Conservation (phyloP, 139 green algal genomes). For the Chlamydomonas asymmetrica region DNA sequence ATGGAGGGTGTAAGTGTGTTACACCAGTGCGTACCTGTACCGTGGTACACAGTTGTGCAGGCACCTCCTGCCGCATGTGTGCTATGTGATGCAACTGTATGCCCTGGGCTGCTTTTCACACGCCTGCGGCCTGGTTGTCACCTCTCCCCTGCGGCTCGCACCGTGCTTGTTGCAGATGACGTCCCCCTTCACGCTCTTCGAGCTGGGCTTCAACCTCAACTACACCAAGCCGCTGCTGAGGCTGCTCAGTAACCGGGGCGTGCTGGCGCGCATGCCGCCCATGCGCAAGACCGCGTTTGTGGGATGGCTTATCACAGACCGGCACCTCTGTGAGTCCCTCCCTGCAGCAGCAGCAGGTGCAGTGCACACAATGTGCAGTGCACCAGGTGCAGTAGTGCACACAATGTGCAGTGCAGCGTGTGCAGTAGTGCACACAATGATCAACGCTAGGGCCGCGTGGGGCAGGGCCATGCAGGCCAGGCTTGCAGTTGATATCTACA, state of each 20-base stretch:
- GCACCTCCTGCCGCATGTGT: not conserved
- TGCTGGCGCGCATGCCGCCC: slow-evolving; percentile 28
- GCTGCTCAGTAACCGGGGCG: slow-evolving; percentile 57
- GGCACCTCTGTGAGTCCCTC: no score
- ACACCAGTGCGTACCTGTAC: not conserved
- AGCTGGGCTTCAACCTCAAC: slow-evolving; percentile 61
- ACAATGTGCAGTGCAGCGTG: no score
- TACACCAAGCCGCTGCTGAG: slow-evolving; percentile 52
- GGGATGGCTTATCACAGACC: no score
- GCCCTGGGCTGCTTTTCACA: not conserved
- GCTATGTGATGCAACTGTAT: not conserved
- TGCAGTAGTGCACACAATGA: no score
- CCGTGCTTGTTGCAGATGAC: not conserved
- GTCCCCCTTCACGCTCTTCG: slow-evolving; percentile 36
- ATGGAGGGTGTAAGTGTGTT: not conserved
- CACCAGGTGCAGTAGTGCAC: no score
- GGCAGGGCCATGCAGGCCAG: no score
- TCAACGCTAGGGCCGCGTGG: no score
- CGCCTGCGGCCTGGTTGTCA: not conserved
- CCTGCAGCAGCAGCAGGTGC: no score
- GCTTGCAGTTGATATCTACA: no score
- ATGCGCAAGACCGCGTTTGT: slow-evolving; percentile 1
- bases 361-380: no score
- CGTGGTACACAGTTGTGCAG: not conserved
- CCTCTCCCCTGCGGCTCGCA: not conserved